Percentiles rank a stretch among this genome's conserved stretches.
These are phyloP conservation scores for Diospyros kaki DNA, from an alignment of 148 eudicot genomes.

Conservation along the genomic window DNA sequence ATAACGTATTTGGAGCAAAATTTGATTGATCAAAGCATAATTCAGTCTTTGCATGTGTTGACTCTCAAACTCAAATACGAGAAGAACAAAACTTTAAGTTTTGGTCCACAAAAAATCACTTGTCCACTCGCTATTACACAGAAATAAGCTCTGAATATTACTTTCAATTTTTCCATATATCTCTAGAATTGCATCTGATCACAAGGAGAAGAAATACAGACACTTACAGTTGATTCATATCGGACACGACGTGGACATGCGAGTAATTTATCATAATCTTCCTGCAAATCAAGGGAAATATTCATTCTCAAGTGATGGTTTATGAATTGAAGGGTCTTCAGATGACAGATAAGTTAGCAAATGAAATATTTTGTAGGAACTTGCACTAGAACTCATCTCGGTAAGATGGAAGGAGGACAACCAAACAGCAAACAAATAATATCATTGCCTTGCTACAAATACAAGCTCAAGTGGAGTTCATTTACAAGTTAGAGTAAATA, in stretches of 20 bases:
- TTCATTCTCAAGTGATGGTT: background rate
- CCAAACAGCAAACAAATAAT: conserved; percentile 7
- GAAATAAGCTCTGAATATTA: background rate
- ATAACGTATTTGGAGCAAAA: background rate
- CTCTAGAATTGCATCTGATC: background rate
- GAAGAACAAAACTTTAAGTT: background rate
- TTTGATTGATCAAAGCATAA: background rate
- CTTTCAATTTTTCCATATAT: background rate
- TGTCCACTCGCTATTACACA: background rate
- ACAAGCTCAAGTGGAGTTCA: background rate
- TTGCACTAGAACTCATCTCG: background rate
- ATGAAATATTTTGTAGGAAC: background rate
- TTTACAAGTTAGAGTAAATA: background rate
- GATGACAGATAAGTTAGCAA: background rate
- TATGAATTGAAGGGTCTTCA: background rate
- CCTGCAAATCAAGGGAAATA: conserved; percentile 50
- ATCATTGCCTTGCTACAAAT: background rate
- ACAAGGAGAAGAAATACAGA: background rate
- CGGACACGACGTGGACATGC: conserved; percentile 65
- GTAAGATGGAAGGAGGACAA: background rate
- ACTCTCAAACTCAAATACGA: background rate
- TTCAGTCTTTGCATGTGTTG: background rate
- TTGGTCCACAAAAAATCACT: background rate
- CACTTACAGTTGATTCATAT: conserved; percentile 91
- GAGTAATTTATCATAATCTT: conserved; percentile 66